These are phyloP conservation scores for Debaryomyces hansenii DNA, from an alignment of 805 yeast genomes.

Conservation along the genomic window DNA sequence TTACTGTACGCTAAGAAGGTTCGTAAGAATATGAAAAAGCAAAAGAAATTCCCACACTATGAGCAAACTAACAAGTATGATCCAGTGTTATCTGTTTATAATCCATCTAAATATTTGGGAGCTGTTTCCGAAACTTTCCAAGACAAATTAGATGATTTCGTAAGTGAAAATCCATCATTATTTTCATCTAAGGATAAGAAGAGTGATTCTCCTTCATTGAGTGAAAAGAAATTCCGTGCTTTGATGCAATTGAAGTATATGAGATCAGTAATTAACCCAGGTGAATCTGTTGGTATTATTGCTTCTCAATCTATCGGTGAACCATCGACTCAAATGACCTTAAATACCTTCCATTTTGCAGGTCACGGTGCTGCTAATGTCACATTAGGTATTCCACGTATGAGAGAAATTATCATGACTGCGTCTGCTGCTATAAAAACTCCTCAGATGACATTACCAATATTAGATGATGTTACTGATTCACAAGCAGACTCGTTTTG, in stretches of 20 bases:
- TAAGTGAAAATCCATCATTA: constrained; percentile 52
- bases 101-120: constrained; percentile 89
- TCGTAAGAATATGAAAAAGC: constrained; percentile 68
- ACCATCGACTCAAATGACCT: constrained; percentile 99
- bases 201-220: constrained; percentile 47
- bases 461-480: constrained; percentile 75
- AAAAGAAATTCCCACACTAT: constrained; percentile 61
- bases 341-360: constrained; percentile 96
- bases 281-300: constrained; percentile 97
- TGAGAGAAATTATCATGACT: constrained; percentile 99
- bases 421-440: constrained; percentile 94
- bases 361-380: constrained; percentile 99
- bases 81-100: constrained; percentile 82
- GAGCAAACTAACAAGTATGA: constrained; percentile 68
- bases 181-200: constrained; percentile 57
- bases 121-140: constrained; percentile 90
- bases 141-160: constrained; percentile 70
- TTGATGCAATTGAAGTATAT: constrained; percentile 97
- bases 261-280: constrained; percentile 93
- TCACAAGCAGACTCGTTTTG: constrained; percentile 90
- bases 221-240: constrained; percentile 85
- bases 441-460: constrained; percentile 97
- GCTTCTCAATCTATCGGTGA: constrained; percentile 99
- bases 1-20: constrained; percentile 77
- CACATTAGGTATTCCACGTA: constrained; percentile 98